phyloP scores from a whole-genome alignment of 2,329 filamentous ascomycete species.

The Botrytis hyacinthi region DNA sequence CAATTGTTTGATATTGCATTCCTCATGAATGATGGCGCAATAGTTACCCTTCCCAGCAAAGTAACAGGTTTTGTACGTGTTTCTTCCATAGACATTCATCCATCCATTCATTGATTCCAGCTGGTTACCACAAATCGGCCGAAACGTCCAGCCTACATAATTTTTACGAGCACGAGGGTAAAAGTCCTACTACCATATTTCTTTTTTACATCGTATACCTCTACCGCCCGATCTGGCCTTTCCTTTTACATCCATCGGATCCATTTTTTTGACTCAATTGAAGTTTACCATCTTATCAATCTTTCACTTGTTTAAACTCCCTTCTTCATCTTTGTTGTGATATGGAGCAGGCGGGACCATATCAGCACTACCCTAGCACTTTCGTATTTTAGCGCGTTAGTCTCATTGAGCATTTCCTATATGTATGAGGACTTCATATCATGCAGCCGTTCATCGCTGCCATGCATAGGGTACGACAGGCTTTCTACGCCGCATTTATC shows the following conservation, averaged over 20 bases:
- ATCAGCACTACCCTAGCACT: slow-evolving; percentile 21
- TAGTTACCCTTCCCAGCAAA: slow-evolving; percentile 6
- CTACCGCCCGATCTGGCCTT: not conserved
- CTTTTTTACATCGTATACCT: not conserved
- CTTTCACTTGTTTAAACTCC: not conserved
- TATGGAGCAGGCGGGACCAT: slow-evolving; percentile 12
- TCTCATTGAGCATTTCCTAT: slow-evolving; percentile 29
- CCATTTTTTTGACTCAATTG: not conserved
- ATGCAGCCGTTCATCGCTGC: slow-evolving; percentile 53
- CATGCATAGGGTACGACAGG: slow-evolving; percentile 57
- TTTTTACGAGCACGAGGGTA: slow-evolving; percentile 9
- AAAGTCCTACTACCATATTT: slow-evolving; percentile 10
- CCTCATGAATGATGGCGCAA: slow-evolving; percentile 16
- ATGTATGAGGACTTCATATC: slow-evolving; percentile 36
- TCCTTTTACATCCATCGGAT: not conserved
- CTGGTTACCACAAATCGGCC: slow-evolving; percentile 7
- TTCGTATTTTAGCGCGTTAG: slow-evolving; percentile 21
- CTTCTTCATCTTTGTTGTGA: slow-evolving; percentile 3
- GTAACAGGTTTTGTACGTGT: not conserved
- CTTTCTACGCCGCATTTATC: slow-evolving; percentile 53
- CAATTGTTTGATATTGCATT: slow-evolving; percentile 2
- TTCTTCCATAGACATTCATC: not conserved
- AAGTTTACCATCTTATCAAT: not conserved
- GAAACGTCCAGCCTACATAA: not conserved
- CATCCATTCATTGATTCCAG: not conserved